Conservation (phyloP, 139 green algal species). For the Micractinium conductrix region DNA sequence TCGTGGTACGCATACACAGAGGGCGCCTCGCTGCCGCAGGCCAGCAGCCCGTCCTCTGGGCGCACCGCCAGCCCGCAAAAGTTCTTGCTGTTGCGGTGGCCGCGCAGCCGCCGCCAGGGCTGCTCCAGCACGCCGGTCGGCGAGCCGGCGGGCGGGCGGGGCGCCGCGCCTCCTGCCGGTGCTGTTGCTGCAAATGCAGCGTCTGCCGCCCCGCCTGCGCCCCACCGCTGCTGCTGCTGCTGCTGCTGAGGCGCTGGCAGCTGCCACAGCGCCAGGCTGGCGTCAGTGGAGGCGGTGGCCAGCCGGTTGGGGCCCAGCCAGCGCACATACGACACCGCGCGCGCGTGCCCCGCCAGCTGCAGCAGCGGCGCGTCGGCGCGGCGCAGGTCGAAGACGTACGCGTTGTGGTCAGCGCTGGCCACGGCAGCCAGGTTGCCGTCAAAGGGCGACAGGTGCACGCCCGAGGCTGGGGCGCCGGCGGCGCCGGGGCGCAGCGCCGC, state of each 20-base stretch:
- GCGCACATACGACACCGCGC: conserved; percentile 87
- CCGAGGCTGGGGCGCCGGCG: conserved; percentile 62
- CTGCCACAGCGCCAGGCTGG: conserved; percentile 73
- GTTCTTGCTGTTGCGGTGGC: conserved; percentile 90
- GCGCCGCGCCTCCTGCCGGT: not conserved
- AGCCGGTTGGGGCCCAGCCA: conserved; percentile 70
- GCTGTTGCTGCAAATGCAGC: not conserved
- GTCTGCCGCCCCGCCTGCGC: not conserved
- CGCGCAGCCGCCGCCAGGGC: conserved; percentile 49
- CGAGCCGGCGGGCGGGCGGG: conserved; percentile 6
- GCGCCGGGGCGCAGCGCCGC: conserved; percentile 44
- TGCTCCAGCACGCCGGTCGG: not conserved
- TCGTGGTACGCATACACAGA: conserved; percentile 43
- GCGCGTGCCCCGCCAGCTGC: conserved; percentile 55
- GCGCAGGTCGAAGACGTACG: conserved; percentile 85
- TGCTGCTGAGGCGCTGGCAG: conserved; percentile 11
- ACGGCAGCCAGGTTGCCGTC: conserved; percentile 77
- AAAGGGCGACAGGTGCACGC: conserved; percentile 74
- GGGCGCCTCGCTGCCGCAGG: conserved; percentile 76
- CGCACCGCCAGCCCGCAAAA: conserved; percentile 89
- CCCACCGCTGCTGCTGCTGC: not conserved
- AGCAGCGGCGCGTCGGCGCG: conserved; percentile 43
- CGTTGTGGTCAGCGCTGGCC: conserved; percentile 70
- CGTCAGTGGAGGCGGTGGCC: conserved; percentile 84
- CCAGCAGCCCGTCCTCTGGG: conserved; percentile 70